Base-by-base conservation (phyloP, 768 basidiomycete genomes). In the Lentinula raphanica region DNA sequence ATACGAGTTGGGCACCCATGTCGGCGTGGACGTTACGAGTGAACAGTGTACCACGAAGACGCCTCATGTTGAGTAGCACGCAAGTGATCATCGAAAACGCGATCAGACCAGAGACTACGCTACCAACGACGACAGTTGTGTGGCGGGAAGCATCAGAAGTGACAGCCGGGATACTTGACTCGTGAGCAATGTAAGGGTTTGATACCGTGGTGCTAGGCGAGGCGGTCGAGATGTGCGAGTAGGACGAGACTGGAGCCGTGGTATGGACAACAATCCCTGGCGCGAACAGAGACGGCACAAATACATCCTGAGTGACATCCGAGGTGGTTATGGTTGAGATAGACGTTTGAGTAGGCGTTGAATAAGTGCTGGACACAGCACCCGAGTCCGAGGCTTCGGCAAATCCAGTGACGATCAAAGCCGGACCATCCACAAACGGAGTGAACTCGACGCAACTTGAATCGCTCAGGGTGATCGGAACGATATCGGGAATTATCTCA, bases 41-140 rank as follows among this genome's bases (percentile, higher is more conserved):
- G 21, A 56, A 56, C 4, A 56, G 40, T 11, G 25, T 31, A 27
- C 21, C 7, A 19, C 54, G 54, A 9, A 56, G 39, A 44, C 54
- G 54, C 32, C 15, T 56, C 19, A 28, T 56, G 42, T 56, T 44
- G 29, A 56, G 27, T 28, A 56, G 32, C 19, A 44, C 12, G 28
- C 54, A 56, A 19, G 54, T 56, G 19, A 42, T 25, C 42, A 56
- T 3, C n/a, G 54, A 56, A 13, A 56, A 56, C 39, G 42, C 54
- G 0, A 56, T 8, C 5, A 56, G n/a, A 44, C 54, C 42, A 3
- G 42, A 32, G 4, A 56, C 13, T 12, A 56, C 54, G 28, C 54
- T 15, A 15, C 54, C 54, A 28, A 56, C 28, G 15, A 56, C 28
- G 6, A 56, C n/a, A 6, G 54, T 13, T 28, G 54, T n/a, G 25